Base-by-base conservation (phyloP, 2,329 filamentous ascomycete genomes). In the Pochonia chlamydosporia region DNA sequence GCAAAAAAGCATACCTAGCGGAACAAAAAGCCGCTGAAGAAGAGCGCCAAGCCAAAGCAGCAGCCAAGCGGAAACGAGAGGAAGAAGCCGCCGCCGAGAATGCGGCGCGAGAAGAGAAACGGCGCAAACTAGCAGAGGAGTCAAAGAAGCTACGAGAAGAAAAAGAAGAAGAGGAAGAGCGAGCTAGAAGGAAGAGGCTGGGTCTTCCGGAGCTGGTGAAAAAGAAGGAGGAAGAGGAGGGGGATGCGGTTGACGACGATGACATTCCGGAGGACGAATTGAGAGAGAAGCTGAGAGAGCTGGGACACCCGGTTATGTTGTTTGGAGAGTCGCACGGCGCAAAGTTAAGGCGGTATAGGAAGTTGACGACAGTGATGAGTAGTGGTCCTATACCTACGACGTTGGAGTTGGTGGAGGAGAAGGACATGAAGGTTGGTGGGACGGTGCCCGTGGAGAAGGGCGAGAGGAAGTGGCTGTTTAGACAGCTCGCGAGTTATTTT, bases 401-500 rank as follows among this genome's bases (percentile, higher is more conserved):
- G 7, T 70, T 97, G 49, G 76, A 81, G 60, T 79, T 89, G 1
- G 84, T 97, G 2, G 81, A 86, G 7, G 91, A 95, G 68, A 82
- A 83, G 63, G 84, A 95, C 56, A 96, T 96, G 89, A 92, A 91
- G 65, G 82, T 97, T 21, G 72, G 81, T 2, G 73, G 75, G 14
- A 74, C 72, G 37, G 69, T 88, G 9, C 79, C 80, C 2, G 74
- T 71, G 57, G 86, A 91, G 56, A 71, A 71, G 18, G 79, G 83
- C 35, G 86, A 74, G 1, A 79, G 82, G 40, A 71, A 77, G 39
- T 90, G 86, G 66, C 72, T 99, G 35, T 92, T 86, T 70, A 78
- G 92, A 10, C 92, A 99, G 66, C 75, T 99, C 47, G 88, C 87
- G 18, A 93, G 88, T 42, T 99, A 96, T 72, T 97, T 99, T 71